phyloP scores from a whole-genome alignment of 805 yeast genomes.

The Candida chilensis region DNA sequence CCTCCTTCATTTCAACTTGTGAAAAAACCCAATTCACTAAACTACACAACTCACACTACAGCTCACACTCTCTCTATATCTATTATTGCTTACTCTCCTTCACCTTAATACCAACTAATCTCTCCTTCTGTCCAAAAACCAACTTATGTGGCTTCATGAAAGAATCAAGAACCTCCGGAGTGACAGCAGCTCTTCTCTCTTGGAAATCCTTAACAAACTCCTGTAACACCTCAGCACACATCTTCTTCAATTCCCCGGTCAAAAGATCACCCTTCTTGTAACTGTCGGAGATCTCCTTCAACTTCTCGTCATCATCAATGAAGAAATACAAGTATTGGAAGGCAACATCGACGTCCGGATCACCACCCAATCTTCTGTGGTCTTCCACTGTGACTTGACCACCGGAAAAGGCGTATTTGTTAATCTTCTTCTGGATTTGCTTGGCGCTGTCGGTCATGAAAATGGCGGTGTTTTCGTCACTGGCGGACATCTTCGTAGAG shows the following conservation, averaged over 20 bases:
- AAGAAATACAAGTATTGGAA: slow-evolving; percentile 89
- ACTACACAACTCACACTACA: no score
- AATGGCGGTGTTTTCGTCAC: slow-evolving; percentile 83
- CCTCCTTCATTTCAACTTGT: no score
- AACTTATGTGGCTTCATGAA: slow-evolving; percentile 85
- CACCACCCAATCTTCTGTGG: slow-evolving; percentile 84
- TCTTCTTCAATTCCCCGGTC: slow-evolving; percentile 89
- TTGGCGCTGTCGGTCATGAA: slow-evolving; percentile 93
- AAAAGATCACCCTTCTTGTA: slow-evolving; percentile 77
- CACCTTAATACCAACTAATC: slow-evolving; percentile 63
- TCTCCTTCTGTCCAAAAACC: slow-evolving; percentile 63
- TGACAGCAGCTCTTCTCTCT: slow-evolving; percentile 59
- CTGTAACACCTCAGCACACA: slow-evolving; percentile 74
- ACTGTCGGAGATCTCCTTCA: slow-evolving; percentile 48
- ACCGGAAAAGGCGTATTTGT: slow-evolving; percentile 94
- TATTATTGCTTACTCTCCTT: slow-evolving; percentile 31
- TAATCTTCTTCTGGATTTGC: slow-evolving; percentile 87
- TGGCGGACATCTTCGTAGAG: slow-evolving; percentile 93
- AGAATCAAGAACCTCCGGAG: slow-evolving; percentile 47
- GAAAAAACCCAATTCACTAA: no score
- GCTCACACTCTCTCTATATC: background rate
- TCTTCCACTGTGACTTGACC: slow-evolving; percentile 84
- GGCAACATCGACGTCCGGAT: slow-evolving; percentile 93
- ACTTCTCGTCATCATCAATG: slow-evolving; percentile 77
- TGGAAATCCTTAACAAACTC: slow-evolving; percentile 78